These are phyloP conservation scores for Euryodendron excelsum DNA, from an alignment of 148 eudicot genomes.

Conservation along the genomic window DNA sequence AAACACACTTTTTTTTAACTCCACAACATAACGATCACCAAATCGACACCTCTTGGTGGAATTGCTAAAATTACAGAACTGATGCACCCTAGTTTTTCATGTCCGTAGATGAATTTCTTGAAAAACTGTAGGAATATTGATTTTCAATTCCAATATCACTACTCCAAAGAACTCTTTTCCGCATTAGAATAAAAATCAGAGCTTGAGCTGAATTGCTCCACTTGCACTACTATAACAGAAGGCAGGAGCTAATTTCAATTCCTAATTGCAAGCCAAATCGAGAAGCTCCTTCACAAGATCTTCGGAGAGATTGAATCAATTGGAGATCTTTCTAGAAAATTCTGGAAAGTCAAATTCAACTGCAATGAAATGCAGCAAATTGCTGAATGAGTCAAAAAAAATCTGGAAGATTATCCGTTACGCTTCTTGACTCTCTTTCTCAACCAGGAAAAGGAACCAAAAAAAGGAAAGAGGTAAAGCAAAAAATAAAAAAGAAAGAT, in stretches of 20 bases:
- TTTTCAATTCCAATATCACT: background rate
- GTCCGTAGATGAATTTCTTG: background rate
- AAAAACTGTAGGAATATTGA: background rate
- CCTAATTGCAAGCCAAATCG: background rate
- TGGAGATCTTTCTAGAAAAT: no score
- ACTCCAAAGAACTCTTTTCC: background rate
- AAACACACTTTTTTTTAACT: background rate
- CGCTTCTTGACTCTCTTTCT: constrained; percentile 11
- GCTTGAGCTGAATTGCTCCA: background rate
- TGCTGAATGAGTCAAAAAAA: constrained; percentile 7
- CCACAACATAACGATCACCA: background rate
- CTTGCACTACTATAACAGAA: background rate
- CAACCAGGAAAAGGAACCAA: background rate
- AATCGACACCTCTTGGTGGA: background rate
- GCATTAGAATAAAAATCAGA: background rate
- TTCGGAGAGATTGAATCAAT: background rate
- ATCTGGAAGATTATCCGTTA: constrained; percentile 6
- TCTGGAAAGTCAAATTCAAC: background rate
- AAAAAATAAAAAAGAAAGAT: background rate
- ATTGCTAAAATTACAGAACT: background rate
- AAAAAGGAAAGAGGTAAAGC: background rate
- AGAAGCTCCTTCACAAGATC: background rate
- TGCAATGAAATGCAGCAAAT: constrained; percentile 6
- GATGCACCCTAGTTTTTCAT: background rate
- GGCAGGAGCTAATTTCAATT: background rate